Conservation (phyloP, 148 eudicot species). For the Camellia japonica region DNA sequence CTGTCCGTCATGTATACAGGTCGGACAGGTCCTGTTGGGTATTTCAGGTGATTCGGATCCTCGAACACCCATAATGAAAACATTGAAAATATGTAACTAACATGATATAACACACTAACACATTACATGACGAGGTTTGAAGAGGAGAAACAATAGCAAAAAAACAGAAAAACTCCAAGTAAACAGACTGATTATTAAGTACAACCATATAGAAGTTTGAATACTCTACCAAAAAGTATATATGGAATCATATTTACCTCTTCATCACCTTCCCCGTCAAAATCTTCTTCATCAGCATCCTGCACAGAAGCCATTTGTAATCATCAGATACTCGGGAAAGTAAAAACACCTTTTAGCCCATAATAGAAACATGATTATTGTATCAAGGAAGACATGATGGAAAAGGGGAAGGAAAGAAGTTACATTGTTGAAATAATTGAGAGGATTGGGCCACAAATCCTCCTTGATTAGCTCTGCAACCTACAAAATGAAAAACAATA, state of each 20-base stretch:
- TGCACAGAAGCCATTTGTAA: slow-evolving; percentile 22
- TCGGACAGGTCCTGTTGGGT: too few species aligned
- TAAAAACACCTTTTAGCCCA: background rate
- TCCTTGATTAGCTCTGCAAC: slow-evolving; percentile 96
- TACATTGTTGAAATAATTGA: slow-evolving; percentile 82
- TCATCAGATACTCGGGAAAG: slow-evolving; percentile 1
- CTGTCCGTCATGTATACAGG: too few species aligned
- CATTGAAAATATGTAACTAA: background rate
- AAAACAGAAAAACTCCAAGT: background rate
- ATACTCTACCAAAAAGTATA: background rate
- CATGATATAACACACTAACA: background rate
- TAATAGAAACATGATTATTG: background rate
- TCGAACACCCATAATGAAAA: background rate
- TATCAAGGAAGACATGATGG: background rate
- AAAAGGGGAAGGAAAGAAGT: slow-evolving; percentile 3
- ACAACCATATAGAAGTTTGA: background rate
- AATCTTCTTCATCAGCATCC: slow-evolving; percentile 84
- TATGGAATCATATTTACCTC: slow-evolving; percentile 39
- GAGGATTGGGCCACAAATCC: slow-evolving; percentile 95
- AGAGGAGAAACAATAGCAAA: background rate
- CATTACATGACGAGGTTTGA: background rate
- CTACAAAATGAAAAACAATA: slow-evolving; percentile 36
- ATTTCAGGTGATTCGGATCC: too few species aligned
- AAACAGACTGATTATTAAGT: background rate
- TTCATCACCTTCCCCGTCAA: slow-evolving; percentile 62